A percentile compares a stretch with the other conserved stretches of the same genome.
Conservation (phyloP, 768 basidiomycete species). For the Tulasnella sp. region DNA sequence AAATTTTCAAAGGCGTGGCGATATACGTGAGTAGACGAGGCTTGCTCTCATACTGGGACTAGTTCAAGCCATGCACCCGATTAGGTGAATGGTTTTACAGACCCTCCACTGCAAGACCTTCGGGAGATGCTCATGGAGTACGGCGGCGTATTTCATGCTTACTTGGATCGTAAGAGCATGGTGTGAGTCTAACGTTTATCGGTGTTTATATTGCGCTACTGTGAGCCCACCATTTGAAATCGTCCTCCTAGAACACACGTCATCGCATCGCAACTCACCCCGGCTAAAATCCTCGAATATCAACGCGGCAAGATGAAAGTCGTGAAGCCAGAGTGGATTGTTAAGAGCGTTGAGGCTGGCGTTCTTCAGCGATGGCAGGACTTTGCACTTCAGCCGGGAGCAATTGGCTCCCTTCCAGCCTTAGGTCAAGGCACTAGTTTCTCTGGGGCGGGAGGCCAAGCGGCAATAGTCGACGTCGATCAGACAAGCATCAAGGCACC, state of each 20-base stretch:
- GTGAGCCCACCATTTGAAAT: neutral
- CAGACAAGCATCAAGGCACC: constrained; percentile 22
- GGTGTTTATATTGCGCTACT: neutral
- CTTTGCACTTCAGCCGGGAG: constrained; percentile 37
- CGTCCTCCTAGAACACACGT: constrained; percentile 64
- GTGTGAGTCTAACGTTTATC: constrained; percentile 45
- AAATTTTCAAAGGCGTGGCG: constrained; percentile 62
- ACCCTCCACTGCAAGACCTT: constrained; percentile 78
- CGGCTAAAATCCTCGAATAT: constrained; percentile 83
- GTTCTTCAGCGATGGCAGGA: constrained; percentile 71
- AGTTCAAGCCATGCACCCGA: neutral
- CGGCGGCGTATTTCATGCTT: constrained; percentile 77
- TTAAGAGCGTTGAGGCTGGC: constrained; percentile 63
- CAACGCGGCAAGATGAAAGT: constrained; percentile 69
- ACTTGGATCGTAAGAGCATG: constrained; percentile 67
- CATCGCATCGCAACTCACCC: constrained; percentile 83
- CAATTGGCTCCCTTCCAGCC: constrained; percentile 5
- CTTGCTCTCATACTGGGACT: neutral
- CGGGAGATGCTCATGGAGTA: constrained; percentile 70
- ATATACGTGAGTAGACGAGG: constrained; percentile 58
- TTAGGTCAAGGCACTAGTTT: constrained; percentile 9
- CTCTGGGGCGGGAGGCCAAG: neutral
- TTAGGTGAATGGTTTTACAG: constrained; percentile 86
- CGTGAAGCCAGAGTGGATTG: constrained; percentile 80
- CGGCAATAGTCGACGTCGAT: constrained; percentile 25